Percentiles rank a stretch among this genome's conserved stretches.
phyloP scores from a whole-genome alignment of 1,284 basidiomycete genomes.

The Stygiomarasmius scandens region DNA sequence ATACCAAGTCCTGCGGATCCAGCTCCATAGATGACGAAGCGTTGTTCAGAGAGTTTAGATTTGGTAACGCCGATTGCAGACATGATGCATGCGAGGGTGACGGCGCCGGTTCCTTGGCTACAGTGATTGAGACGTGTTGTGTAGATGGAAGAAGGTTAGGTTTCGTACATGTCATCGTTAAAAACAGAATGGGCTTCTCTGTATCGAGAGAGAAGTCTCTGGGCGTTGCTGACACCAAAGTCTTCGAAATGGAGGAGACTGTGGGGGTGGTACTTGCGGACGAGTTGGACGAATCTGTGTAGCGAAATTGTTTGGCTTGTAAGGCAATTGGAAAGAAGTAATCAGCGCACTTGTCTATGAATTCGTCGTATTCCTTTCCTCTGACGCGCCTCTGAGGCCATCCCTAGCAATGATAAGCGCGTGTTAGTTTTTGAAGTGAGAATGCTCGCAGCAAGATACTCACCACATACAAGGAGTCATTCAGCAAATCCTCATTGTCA shows the following conservation, averaged over 20 bases:
- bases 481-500: slow-evolving; percentile 65
- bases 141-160: neutral
- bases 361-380: slow-evolving; percentile 67
- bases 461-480: slow-evolving; percentile 71
- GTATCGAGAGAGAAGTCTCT: slow-evolving; percentile 72
- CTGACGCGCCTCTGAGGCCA: slow-evolving; percentile 67
- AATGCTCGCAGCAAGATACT: slow-evolving; percentile 27
- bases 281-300: slow-evolving; percentile 50
- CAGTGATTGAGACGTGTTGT: neutral
- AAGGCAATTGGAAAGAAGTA: neutral
- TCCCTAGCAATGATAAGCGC: slow-evolving; percentile 44
- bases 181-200: slow-evolving; percentile 69
- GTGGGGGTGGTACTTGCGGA: slow-evolving; percentile 48
- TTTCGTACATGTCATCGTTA: slow-evolving; percentile 75
- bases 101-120: slow-evolving; percentile 81
- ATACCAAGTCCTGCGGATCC: slow-evolving; percentile 87
- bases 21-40: slow-evolving; percentile 79
- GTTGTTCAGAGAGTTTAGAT: slow-evolving; percentile 69
- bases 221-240: slow-evolving; percentile 77
- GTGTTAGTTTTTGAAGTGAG: neutral
- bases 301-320: neutral
- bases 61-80: slow-evolving; percentile 78
- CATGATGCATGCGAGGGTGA: slow-evolving; percentile 79
- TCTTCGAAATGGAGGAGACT: slow-evolving; percentile 77
- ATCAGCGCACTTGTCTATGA: slow-evolving; percentile 61